Conservation (phyloP, 768 basidiomycete species). For the Boletus fagicola region DNA sequence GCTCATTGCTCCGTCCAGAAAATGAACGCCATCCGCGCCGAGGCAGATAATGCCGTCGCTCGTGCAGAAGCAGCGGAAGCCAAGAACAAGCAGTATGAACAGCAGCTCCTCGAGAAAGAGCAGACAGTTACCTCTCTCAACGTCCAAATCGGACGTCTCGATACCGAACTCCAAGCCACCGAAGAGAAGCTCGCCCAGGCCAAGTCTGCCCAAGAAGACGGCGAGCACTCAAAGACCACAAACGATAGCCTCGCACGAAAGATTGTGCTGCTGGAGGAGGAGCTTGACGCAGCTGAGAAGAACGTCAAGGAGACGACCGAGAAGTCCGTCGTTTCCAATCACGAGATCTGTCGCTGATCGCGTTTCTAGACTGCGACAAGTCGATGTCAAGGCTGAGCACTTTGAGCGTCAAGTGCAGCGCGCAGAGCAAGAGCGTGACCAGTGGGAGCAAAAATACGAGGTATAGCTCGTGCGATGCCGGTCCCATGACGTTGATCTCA, state of each 20-base stretch:
- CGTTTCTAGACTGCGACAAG: conserved; percentile 75
- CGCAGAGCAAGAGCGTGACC: conserved; percentile 86
- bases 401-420: conserved; percentile 90
- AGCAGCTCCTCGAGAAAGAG: conserved; percentile 72
- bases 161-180: conserved; percentile 65
- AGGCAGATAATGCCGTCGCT: conserved; percentile 76
- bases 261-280: conserved; percentile 90
- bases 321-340: conserved; percentile 61
- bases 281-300: conserved; percentile 94
- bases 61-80: conserved; percentile 89
- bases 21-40: conserved; percentile 72
- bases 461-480: conserved; percentile 42
- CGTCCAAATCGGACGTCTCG: conserved; percentile 64
- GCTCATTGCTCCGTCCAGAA: conserved; percentile 43
- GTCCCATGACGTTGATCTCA: conserved; percentile 2
- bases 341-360: conserved; percentile 19
- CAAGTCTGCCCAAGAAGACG: conserved; percentile 65
- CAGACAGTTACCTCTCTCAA: conserved; percentile 81
- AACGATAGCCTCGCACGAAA: conserved; percentile 78
- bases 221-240: conserved; percentile 65
- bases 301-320: conserved; percentile 95
- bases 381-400: conserved; percentile 98
- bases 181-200: conserved; percentile 64
- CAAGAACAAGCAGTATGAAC: conserved; percentile 77
- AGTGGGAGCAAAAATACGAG: conserved; percentile 94